Percentiles rank a stretch among this genome's conserved stretches.
These are phyloP conservation scores for Passalora sequoiae DNA, from an alignment of 2,329 filamentous ascomycete species.

Conservation along the genomic window DNA sequence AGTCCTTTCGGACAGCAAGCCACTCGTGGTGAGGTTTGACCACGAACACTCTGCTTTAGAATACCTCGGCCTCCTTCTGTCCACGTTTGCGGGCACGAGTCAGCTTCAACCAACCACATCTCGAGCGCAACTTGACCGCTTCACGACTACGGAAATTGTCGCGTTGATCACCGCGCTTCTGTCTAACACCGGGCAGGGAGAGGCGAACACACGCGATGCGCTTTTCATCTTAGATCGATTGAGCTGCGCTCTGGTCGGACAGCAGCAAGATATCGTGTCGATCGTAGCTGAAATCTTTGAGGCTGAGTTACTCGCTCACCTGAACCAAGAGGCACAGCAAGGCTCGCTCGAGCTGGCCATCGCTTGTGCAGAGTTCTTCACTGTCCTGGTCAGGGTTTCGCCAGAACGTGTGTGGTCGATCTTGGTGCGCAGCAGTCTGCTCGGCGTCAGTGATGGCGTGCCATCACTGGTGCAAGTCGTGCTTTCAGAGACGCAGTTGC, in stretches of 20 bases:
- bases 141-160: conserved; percentile 68
- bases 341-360: conserved; percentile 63
- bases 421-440: conserved; percentile 71
- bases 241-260: conserved; percentile 44
- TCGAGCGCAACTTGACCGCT: conserved; percentile 42
- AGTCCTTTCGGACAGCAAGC: conserved; percentile 72
- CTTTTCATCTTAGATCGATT: conserved; percentile 47
- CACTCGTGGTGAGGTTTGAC: conserved; percentile 69
- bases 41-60: conserved; percentile 72
- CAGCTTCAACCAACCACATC: conserved; percentile 19
- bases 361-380: conserved; percentile 74
- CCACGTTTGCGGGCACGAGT: conserved; percentile 57
- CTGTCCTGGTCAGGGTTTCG: conserved; percentile 63
- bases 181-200: conserved; percentile 31
- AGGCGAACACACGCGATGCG: conserved; percentile 34
- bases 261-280: conserved; percentile 67
- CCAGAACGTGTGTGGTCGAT: conserved; percentile 88
- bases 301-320: conserved; percentile 50
- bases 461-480: conserved; percentile 74
- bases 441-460: conserved; percentile 69
- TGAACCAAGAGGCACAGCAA: conserved; percentile 53
- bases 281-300: conserved; percentile 85
- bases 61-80: conserved; percentile 70
- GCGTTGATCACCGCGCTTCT: conserved; percentile 68
- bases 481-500: conserved; percentile 69